Base-by-base conservation (phyloP, 2,329 filamentous ascomycete species). In the Fusarium hostae region DNA sequence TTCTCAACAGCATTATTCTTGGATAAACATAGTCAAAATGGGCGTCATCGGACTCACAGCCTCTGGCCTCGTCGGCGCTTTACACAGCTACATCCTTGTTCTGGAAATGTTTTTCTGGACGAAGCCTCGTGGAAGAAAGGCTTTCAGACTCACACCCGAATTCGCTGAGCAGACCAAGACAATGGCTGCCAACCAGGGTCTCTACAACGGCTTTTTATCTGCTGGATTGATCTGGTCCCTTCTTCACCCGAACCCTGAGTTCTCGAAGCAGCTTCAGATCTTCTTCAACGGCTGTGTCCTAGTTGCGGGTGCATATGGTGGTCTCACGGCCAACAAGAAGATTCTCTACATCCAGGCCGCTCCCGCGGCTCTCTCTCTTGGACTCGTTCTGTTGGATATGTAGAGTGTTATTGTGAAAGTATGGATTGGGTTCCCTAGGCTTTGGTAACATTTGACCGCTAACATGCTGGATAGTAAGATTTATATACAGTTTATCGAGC, bases 201-300 rank as follows among this genome's bases (percentile, higher is more conserved):
- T 87, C 9, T 87, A 87, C 78, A 87, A 87, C 73, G 85, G 85
- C 44, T 86, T 87, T 59, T 79, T 87, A n/a, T 82, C 84, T 6
- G 84, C 84, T 3, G 85, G 85, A 1, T 76, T 87, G 4, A 63
- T 78, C 30, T 87, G 85, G 85, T 81, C 82, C 6, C 68, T 86
- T n/a, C n/a, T 78, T 6, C 84, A 87, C 71, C 84, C 85, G 2
- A 79, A 80, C 9, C 59, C 78, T 10, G 81, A 77, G 40, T 82
- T 87, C 63, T 81, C 79, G 20, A 70, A 59, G 6, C 83, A 87
- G 77, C 78, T 87, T 52, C 78, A 80, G 43, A 66, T 85, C n/a
- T 87, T 87, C 73, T 86, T 86, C 78, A 77, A 84, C 26, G 79
- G 81, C 2, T 85, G 82, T 59, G 82, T 87, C 32, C 70, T 77